phyloP scores from a whole-genome alignment of 345 rosid genomes.

The Arabis hirsuta region DNA sequence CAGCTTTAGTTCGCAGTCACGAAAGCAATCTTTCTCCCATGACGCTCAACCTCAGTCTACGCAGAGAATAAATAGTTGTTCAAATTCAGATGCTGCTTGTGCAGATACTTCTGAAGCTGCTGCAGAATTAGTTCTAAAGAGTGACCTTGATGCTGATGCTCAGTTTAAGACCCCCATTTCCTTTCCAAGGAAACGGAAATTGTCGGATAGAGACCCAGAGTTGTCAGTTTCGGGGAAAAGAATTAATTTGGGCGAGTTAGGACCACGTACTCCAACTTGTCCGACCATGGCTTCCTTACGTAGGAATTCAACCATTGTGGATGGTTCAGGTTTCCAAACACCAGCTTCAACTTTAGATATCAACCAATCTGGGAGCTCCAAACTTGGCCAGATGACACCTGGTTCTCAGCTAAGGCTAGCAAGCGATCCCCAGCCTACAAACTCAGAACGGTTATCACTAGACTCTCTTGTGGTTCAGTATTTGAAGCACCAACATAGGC shows the following conservation, averaged over 20 bases:
- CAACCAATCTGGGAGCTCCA: slow-evolving; percentile 54
- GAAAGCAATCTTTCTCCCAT: slow-evolving; percentile 50
- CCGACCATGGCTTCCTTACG: slow-evolving; percentile 58
- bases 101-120: slow-evolving; percentile 49
- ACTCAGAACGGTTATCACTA: slow-evolving; percentile 75
- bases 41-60: slow-evolving; percentile 55
- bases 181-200: slow-evolving; percentile 78
- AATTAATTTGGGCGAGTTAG: slow-evolving; percentile 67
- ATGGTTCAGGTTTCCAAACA: slow-evolving; percentile 58
- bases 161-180: slow-evolving; percentile 70
- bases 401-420: slow-evolving; percentile 54
- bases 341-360: slow-evolving; percentile 62
- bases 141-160: slow-evolving; percentile 55
- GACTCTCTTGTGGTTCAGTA: slow-evolving; percentile 92
- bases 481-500: slow-evolving; percentile 97
- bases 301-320: slow-evolving; percentile 50
- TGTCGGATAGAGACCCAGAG: slow-evolving; percentile 68
- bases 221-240: slow-evolving; percentile 66
- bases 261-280: slow-evolving; percentile 66
- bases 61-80: slow-evolving; percentile 47
- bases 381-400: slow-evolving; percentile 52
- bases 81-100: slow-evolving; percentile 48
- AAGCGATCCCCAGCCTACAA: slow-evolving; percentile 64
- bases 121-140: slow-evolving; percentile 49
- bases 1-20: slow-evolving; percentile 59